Base-by-base conservation (phyloP, 192 early-diverging fungal species). In the Kickxella alabastrina region DNA sequence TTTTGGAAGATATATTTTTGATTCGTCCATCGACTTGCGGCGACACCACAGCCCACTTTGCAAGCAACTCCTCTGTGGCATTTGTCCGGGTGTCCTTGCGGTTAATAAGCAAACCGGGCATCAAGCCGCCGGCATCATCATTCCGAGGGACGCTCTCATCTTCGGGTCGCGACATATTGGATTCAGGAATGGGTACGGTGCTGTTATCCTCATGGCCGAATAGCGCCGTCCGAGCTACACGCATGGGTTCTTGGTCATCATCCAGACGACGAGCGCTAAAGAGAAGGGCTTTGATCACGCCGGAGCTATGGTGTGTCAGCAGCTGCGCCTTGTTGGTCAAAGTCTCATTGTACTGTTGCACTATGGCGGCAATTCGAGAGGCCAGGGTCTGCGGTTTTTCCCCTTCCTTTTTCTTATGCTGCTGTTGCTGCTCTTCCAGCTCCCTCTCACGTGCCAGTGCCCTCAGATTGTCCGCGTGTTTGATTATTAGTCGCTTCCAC, bases 21-120 rank as follows among this genome's bases (percentile, higher is more conserved):
- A 79, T 79, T 23, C 78, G 51, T 10, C 62, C 78, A 34, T 76
- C 74, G 21, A 76, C 57, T 3, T 36, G 19, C 4, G 78, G 78
- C 15, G 58, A 46, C 31, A 79, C 59, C 25, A 57, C 72, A 22
- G 68, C 72, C 78, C 78, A 79, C 23, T 55, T 43, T 31, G 56
- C 54, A 6, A 77, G 34, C 61, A 69, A 64, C 10, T 76, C 50
- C 13, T 43, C 42, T 3, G 42, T 23, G 3, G 15, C 26, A 12
- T 59, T 13, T 13, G 47, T 27, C 8, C 34, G 31, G 3, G 17
- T 32, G 6, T 38, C 17, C 40, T 31, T 22, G 18, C 67, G 57
- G 19, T 43, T 36, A 14, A 63, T 60, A 36, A 42, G 52, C 8
- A 45, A 29, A 19, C 57, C 52, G 24, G 42, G 43, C 18, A 36